These are phyloP conservation scores for Pyricularia pennisetigena DNA, from an alignment of 2,329 filamentous ascomycete genomes.

Conservation along the genomic window DNA sequence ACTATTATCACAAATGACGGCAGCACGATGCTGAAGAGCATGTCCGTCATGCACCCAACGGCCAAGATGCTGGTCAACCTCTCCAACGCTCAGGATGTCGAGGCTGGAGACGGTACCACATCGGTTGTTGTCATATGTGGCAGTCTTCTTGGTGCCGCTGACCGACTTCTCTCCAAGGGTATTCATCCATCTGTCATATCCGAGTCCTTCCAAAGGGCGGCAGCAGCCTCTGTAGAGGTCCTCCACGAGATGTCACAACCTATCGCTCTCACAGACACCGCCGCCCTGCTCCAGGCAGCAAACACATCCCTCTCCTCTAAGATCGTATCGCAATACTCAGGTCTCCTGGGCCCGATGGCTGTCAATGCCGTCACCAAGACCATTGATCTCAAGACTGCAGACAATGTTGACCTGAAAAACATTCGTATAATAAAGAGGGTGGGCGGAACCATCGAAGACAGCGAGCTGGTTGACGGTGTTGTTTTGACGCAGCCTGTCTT, in stretches of 20 bases:
- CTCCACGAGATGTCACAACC: slow-evolving; percentile 95
- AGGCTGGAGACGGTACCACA: slow-evolving; percentile 95
- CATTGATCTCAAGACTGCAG: slow-evolving; percentile 89
- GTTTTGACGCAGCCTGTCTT: slow-evolving; percentile 88
- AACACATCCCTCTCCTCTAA: slow-evolving; percentile 97
- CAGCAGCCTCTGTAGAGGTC: slow-evolving; percentile 76
- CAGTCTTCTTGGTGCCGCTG: slow-evolving; percentile 85
- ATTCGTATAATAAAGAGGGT: slow-evolving; percentile 97
- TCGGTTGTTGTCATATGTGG: slow-evolving; percentile 97
- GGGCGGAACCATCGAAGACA: slow-evolving; percentile 96
- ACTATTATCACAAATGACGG: slow-evolving; percentile 99
- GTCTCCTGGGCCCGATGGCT: slow-evolving; percentile 91
- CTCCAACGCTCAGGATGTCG: slow-evolving; percentile 93
- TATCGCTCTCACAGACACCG: slow-evolving; percentile 77
- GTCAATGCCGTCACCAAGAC: slow-evolving; percentile 94
- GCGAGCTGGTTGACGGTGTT: slow-evolving; percentile 90
- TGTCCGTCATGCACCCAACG: slow-evolving; percentile 98
- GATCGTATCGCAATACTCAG: slow-evolving; percentile 96
- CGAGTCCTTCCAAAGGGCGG: slow-evolving; percentile 92
- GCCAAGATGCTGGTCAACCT: slow-evolving; percentile 99
- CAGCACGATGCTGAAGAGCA: slow-evolving; percentile 97
- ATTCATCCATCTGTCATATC: slow-evolving; percentile 98
- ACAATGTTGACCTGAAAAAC: slow-evolving; percentile 94
- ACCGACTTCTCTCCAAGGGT: slow-evolving; percentile 81
- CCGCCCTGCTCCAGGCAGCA: slow-evolving; percentile 88